Base-by-base conservation (phyloP, 106 monocot genomes). In the Agapanthus africanus region DNA sequence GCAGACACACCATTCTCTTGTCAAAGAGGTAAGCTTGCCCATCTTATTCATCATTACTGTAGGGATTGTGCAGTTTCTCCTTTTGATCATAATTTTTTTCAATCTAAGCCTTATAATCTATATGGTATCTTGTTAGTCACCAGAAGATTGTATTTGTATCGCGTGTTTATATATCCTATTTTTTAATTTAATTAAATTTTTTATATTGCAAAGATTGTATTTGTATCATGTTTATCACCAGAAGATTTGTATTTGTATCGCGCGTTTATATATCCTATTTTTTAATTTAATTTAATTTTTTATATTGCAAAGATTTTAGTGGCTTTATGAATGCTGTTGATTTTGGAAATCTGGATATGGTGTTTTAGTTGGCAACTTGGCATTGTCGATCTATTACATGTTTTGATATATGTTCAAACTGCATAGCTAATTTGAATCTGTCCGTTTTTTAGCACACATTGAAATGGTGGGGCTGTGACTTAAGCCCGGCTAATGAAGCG, bases 21-120 rank as follows among this genome's bases (percentile, higher is more conserved):
- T 90, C 16, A 76, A 61, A 52, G 92, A 97, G 92, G 97, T 92
- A 83, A n/a, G 54, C 21, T 74, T 59, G 1, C 54, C 25, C 28
- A 69, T 23, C 27, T 71, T 59, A 32, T 33, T 23, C 31, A 19
- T 15, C 13, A 31, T 22, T 35, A 28, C 37, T 38, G 59, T n/a
- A n/a, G n/a, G n/a, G n/a, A n/a, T n/a, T n/a, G n/a, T n/a, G n/a
- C 69, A 13, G 49, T 59, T 71, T 18, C 6, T 8, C 10, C 19
- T 64, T 11, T 39, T 11, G 11, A 4, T 64, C 4, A 22, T 64
- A 4, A 38, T 37, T 6, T 23, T 51, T 21, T 22, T 51, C 6
- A 15, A 21, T 33, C n/a, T 11, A 18, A 7, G 7, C 61, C 31
- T 52, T 52, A 25, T 11, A 52, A 0, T 52, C 23, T 26, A 9